Conservation (phyloP, 495 filamentous ascomycete genomes). For the Clohesyomyces aquaticus region DNA sequence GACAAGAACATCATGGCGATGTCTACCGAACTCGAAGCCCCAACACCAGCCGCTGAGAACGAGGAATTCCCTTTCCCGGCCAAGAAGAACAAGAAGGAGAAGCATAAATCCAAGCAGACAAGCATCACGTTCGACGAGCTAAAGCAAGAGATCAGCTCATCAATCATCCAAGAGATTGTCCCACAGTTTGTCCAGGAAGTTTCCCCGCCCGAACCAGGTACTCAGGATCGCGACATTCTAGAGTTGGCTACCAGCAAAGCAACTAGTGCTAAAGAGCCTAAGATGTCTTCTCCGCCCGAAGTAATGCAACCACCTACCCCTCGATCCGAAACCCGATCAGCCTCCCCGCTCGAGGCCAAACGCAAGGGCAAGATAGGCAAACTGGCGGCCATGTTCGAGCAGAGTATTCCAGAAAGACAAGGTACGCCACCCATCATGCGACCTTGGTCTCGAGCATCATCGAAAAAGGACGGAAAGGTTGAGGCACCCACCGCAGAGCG, state of each 20-base stretch:
- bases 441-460: neutral
- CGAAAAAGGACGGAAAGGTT: neutral
- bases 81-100: constrained; percentile 21
- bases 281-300: neutral
- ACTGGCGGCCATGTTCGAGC: constrained; percentile 31
- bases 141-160: neutral
- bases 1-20: neutral
- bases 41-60: neutral
- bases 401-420: neutral
- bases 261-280: neutral
- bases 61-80: neutral
- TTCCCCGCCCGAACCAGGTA: neutral
- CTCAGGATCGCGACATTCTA: neutral
- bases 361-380: constrained; percentile 29
- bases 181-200: neutral
- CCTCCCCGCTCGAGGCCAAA: neutral
- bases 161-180: neutral
- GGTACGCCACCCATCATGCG: neutral
- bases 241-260: constrained; percentile 1
- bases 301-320: neutral
- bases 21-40: neutral
- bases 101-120: constrained; percentile 11
- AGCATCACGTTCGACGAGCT: neutral
- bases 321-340: neutral
- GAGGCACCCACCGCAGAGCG: neutral